Evolutionary conservation across 1,139 yeast genomes (phyloP).

Genomic region (Zygoascus sp.): DNA sequence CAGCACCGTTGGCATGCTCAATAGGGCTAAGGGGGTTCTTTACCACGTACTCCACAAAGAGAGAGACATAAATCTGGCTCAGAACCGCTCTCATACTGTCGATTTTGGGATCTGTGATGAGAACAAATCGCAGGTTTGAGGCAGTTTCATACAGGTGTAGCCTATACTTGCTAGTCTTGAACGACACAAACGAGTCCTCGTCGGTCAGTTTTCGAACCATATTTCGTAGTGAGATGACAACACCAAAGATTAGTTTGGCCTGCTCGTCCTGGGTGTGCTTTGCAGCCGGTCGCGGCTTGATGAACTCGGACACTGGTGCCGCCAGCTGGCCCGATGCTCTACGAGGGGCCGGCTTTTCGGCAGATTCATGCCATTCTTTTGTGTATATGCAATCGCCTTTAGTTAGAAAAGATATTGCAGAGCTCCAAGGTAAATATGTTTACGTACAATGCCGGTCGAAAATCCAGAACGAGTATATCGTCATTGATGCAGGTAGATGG

Average conservation of each 20-base stretch:
- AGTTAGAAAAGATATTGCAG: conserved; percentile 4
- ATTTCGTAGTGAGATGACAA: conserved; percentile 71
- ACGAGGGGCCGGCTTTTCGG: conserved; percentile 8
- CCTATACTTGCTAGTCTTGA: conserved; percentile 67
- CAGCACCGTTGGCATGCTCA: conserved; percentile 35
- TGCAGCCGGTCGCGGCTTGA: conserved; percentile 13
- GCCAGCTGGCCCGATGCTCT: conserved; percentile 1
- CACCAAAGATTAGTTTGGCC: conserved; percentile 83
- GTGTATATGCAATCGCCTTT: conserved; percentile 33
- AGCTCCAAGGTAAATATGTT: no score
- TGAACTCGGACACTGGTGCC: conserved; percentile 9
- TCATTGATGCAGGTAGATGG: conserved; percentile 37
- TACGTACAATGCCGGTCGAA: conserved; percentile 77
- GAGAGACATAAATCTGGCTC: conserved; percentile 61
- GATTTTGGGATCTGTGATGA: conserved; percentile 63
- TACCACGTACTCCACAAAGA: conserved; percentile 65
- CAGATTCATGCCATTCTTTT: conserved; percentile 31
- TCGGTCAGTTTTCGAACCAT: conserved; percentile 60
- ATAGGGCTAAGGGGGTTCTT: conserved; percentile 47
- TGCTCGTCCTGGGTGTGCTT: conserved; percentile 43
- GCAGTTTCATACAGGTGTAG: conserved; percentile 79
- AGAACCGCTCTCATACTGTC: conserved; percentile 59
- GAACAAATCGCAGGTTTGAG: conserved; percentile 68
- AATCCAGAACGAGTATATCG: conserved; percentile 77
- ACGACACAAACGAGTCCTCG: conserved; percentile 56